Conservation (phyloP, 1,284 basidiomycete genomes). For the Moniliophthora roreri region DNA sequence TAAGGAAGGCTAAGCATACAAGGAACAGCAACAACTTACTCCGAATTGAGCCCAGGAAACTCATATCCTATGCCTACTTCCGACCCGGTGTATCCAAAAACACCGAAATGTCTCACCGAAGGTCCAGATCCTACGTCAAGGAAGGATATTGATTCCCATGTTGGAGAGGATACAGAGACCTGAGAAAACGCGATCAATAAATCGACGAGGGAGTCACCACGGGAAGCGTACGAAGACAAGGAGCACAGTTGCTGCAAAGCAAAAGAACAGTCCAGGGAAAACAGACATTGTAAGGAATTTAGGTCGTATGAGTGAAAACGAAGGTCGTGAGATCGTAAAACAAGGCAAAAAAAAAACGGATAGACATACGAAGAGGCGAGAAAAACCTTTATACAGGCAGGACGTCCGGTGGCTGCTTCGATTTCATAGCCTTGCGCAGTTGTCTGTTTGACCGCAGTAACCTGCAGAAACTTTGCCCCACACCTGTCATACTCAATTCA, state of each 20-base stretch:
- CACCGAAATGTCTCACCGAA: conserved; percentile 57
- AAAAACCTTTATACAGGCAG: too few relatives aligned
- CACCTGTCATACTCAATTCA: too few relatives aligned
- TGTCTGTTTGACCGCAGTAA: too few relatives aligned
- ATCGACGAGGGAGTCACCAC: neutral
- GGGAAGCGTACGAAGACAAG: neutral
- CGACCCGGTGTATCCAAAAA: conserved; percentile 78
- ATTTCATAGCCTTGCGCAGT: too few relatives aligned
- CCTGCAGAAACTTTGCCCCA: too few relatives aligned
- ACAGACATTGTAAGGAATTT: too few relatives aligned
- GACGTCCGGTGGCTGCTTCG: too few relatives aligned
- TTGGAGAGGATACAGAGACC: conserved; percentile 68
- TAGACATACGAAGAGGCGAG: too few relatives aligned
- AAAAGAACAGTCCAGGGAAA: neutral
- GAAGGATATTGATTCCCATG: conserved; percentile 72
- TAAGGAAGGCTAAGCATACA: too few relatives aligned
- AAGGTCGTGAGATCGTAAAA: too few relatives aligned
- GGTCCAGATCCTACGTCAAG: conserved; percentile 48
- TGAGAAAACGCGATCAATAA: conserved; percentile 23
- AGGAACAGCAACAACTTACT: conserved; percentile 1
- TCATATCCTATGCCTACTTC: conserved; percentile 52
- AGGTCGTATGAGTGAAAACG: too few relatives aligned
- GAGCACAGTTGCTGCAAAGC: neutral
- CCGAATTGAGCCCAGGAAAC: conserved; percentile 30
- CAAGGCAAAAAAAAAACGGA: too few relatives aligned